Percentiles rank a stretch among this genome's conserved stretches.
Conservation (phyloP, 2,329 filamentous ascomycete genomes). For the Gremmenia infestans region DNA sequence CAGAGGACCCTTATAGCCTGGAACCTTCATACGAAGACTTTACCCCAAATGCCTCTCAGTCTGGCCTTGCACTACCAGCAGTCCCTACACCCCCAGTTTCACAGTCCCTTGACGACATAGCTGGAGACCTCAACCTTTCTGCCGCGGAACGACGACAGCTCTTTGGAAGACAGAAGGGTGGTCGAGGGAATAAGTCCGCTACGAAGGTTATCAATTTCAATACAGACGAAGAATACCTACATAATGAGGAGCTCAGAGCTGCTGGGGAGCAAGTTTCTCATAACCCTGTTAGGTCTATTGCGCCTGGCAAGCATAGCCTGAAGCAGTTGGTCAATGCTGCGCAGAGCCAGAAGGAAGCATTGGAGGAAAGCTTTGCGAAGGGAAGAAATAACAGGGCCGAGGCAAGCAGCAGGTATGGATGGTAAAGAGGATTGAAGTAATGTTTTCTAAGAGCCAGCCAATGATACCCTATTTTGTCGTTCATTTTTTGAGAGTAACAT, state of each 20-base stretch:
- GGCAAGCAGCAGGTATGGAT: conserved; percentile 79
- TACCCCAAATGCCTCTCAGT: conserved; percentile 23
- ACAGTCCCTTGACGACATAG: conserved; percentile 65
- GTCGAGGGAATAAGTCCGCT: conserved; percentile 36
- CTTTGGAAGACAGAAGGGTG: conserved; percentile 63
- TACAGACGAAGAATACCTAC: conserved; percentile 78
- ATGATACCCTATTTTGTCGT: conserved; percentile 12
- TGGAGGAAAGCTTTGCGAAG: conserved; percentile 87
- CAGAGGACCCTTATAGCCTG: conserved; percentile 8
- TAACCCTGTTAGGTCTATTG: conserved; percentile 77
- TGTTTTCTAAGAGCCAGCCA: neutral
- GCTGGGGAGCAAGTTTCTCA: conserved; percentile 66
- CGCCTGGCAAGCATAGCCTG: conserved; percentile 84
- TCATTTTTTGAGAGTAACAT: neutral
- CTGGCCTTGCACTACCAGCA: conserved; percentile 13
- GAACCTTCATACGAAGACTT: conserved; percentile 29
- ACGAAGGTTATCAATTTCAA: conserved; percentile 81
- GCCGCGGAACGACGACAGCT: conserved; percentile 74
- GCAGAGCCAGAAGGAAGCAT: conserved; percentile 73
- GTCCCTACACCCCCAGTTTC: conserved; percentile 26
- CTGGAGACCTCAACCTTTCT: conserved; percentile 73
- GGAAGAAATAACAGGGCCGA: conserved; percentile 76
- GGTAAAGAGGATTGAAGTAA: conserved; percentile 40
- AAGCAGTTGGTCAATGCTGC: conserved; percentile 83
- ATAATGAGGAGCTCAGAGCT: conserved; percentile 73